Conservation (phyloP, 257 asterid genomes). For the Solanum pennellii region DNA sequence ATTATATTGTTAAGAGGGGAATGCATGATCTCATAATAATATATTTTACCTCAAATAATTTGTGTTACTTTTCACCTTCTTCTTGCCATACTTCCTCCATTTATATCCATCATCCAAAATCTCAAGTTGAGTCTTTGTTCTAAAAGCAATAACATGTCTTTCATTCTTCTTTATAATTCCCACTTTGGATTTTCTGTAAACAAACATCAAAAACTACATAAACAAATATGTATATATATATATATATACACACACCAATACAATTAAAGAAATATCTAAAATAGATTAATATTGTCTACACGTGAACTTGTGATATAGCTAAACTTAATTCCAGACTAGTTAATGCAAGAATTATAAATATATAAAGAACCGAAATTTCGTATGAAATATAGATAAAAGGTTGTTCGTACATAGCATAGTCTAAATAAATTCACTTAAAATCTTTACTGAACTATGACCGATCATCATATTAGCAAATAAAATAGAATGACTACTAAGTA, state of each 20-base stretch:
- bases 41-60: slow-evolving; percentile 47
- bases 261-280: neutral
- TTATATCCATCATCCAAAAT: slow-evolving; percentile 53
- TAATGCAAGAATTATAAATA: neutral
- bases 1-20: neutral
- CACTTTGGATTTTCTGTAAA: neutral
- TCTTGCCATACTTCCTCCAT: slow-evolving; percentile 75
- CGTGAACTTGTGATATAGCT: neutral
- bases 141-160: slow-evolving; percentile 15
- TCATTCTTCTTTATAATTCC: neutral
- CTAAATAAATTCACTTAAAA: neutral
- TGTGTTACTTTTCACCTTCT: slow-evolving; percentile 50
- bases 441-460: neutral
- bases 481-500: too few relatives aligned
- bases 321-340: neutral
- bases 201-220: neutral
- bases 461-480: neutral
- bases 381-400: neutral
- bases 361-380: neutral
- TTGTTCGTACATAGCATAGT: neutral
- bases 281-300: neutral
- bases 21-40: neutral
- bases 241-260: neutral
- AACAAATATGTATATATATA: neutral
- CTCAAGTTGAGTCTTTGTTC: slow-evolving; percentile 40